Base-by-base conservation (phyloP, 2,329 filamentous ascomycete species). In the Cladobotryum mycophilum region DNA sequence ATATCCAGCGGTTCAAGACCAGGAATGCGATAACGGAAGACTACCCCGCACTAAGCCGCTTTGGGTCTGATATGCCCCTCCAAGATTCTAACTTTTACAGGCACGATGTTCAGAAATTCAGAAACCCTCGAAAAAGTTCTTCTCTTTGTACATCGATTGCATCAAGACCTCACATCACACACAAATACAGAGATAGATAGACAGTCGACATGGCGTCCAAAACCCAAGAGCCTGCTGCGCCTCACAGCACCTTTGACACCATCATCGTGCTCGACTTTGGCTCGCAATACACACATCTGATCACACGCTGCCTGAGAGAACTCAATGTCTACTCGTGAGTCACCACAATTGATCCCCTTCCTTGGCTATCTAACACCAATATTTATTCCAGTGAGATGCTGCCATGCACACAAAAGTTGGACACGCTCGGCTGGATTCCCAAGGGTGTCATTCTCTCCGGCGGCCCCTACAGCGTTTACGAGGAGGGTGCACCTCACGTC, bases 351-450 rank as follows among this genome's bases (percentile, higher is more conserved):
- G 20, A 20, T 20, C 20, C 20, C 20, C 20, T 20, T 20, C 20
- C 5, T 20, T 20, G 20, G 5, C 20, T 20, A 20, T 20, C 20
- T 20, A 20, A 20, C 5, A 15, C 33, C 20, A 36, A 52, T 60
- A 22, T 95, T 20, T 20, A 20, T 20, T 20, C 88, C 74, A 83
- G 81, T 55, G 89, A 96, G 73, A 87, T 95, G 84, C 81, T 95
- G 40, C 87, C 88, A 25, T 95, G 89, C 70, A 93, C 85, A 47
- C 83, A 85, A 60, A 91, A 91, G 74, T 70, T 95, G 18, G 74
- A 80, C 6, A 87, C 93, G 53, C 77, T 95, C 30, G 65, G 75
- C 43, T 95, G 80, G 74, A 89, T 83, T 64, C 92, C 92, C 17
- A 88, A 86, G 64, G 92, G 91, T 59, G 83, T 97, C 56, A 86